Conservation (phyloP, 2,329 filamentous ascomycete genomes). For the Trichoderma cornu-damae region DNA sequence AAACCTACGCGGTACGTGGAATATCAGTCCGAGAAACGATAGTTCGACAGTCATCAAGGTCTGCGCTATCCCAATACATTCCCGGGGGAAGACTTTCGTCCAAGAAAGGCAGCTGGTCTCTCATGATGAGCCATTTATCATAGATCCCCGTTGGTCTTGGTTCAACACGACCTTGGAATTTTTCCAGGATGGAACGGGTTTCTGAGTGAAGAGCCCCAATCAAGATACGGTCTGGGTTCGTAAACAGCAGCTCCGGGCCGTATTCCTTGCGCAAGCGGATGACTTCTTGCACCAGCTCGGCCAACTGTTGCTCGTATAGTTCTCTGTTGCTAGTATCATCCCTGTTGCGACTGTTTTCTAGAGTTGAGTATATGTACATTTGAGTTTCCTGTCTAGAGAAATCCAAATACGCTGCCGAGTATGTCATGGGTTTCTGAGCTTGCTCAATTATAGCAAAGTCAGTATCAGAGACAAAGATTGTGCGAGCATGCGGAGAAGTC, state of each 20-base stretch:
- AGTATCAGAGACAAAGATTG: slow-evolving; percentile 35
- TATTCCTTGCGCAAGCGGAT: slow-evolving; percentile 27
- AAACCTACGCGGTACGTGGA: slow-evolving; percentile 46
- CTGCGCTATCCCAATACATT: slow-evolving; percentile 52
- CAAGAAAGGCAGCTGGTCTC: slow-evolving; percentile 39
- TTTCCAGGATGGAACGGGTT: slow-evolving; percentile 26
- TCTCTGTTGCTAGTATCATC: neutral
- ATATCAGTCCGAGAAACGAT: slow-evolving; percentile 53
- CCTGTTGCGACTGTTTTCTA: slow-evolving; percentile 33
- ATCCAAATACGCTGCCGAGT: slow-evolving; percentile 58
- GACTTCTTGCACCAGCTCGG: slow-evolving; percentile 29
- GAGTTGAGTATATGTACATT: slow-evolving; percentile 55
- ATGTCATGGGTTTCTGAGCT: slow-evolving; percentile 24
- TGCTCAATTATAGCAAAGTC: slow-evolving; percentile 6
- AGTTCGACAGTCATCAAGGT: slow-evolving; percentile 49
- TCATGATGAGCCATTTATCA: slow-evolving; percentile 56
- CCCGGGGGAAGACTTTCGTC: slow-evolving; percentile 38
- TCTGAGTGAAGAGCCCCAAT: slow-evolving; percentile 33
- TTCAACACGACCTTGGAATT: slow-evolving; percentile 24
- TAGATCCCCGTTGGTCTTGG: slow-evolving; percentile 32
- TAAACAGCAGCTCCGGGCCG: slow-evolving; percentile 16
- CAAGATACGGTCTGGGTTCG: slow-evolving; percentile 32
- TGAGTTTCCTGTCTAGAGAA: slow-evolving; percentile 59
- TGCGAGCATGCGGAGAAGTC: slow-evolving; percentile 39
- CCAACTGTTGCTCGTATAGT: slow-evolving; percentile 34